These are phyloP conservation scores for Metroxylon sagu DNA, from an alignment of 176 grass and related monocot species.

Conservation along the genomic window DNA sequence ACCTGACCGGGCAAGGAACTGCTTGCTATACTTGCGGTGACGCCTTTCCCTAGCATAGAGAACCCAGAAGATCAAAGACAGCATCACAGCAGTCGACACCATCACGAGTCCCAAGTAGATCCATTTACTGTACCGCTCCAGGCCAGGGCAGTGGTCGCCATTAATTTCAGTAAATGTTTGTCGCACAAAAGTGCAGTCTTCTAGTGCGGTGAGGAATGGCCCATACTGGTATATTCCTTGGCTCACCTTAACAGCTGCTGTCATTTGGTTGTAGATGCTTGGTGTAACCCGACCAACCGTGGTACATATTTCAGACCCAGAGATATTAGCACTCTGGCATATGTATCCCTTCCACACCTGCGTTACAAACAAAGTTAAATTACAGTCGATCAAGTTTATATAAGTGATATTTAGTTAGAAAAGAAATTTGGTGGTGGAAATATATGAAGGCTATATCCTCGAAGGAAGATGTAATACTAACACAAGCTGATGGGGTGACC, in stretches of 20 bases:
- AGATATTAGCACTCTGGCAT: constrained; percentile 25
- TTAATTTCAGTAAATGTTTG: constrained; percentile 61
- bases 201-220: constrained; percentile 64
- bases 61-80: constrained; percentile 80
- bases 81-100: constrained; percentile 62
- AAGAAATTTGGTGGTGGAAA: no score
- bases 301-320: constrained; percentile 46
- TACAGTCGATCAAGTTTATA: no score
- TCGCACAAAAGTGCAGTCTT: constrained; percentile 75
- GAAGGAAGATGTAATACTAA: no score
- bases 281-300: constrained; percentile 58
- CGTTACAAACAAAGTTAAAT: not conserved
- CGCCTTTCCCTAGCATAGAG: constrained; percentile 79
- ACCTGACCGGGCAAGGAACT: no score
- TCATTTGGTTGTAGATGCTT: constrained; percentile 62
- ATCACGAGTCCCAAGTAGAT: constrained; percentile 74
- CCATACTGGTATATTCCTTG: constrained; percentile 55
- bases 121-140: constrained; percentile 64
- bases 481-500: no score
- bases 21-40: constrained; percentile 34
- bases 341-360: constrained; percentile 60
- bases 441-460: no score
- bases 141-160: constrained; percentile 58
- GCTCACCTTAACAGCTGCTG: constrained; percentile 48
- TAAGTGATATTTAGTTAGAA: no score